Percentiles rank a stretch among this genome's conserved stretches.
Conservation (phyloP, 345 rosid genomes). For the Anastatica hierochuntica region DNA sequence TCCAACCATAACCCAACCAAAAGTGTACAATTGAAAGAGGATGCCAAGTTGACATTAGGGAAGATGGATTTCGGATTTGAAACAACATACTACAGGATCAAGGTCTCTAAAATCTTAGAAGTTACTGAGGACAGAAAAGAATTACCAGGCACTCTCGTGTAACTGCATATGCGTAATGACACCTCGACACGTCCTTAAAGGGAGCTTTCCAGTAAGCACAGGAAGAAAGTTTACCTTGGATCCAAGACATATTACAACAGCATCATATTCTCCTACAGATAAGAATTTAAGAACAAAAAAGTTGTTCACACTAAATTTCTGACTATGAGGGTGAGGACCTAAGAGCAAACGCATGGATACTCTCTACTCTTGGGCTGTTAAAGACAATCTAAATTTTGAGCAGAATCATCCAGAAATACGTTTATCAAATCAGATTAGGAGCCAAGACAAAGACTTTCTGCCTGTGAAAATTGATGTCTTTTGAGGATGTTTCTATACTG, state of each 20-base stretch:
- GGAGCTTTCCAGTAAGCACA: slow-evolving; percentile 72
- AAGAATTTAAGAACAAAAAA: background rate
- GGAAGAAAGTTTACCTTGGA: slow-evolving; percentile 65
- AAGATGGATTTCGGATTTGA: too few relatives aligned
- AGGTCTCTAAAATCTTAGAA: background rate
- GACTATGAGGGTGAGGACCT: background rate
- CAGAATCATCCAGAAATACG: background rate
- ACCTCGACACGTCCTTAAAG: slow-evolving; percentile 85
- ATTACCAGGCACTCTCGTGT: slow-evolving; percentile 39
- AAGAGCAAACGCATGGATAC: background rate
- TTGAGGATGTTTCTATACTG: too few relatives aligned
- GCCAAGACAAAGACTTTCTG: too few relatives aligned
- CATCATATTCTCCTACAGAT: slow-evolving; percentile 58
- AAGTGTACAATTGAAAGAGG: too few relatives aligned
- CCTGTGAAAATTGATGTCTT: too few relatives aligned
- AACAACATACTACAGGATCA: too few relatives aligned
- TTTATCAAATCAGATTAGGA: too few relatives aligned
- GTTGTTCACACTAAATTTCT: background rate
- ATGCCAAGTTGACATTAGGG: too few relatives aligned
- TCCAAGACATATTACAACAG: slow-evolving; percentile 70
- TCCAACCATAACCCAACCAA: too few relatives aligned
- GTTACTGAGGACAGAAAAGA: background rate
- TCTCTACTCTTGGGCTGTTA: background rate
- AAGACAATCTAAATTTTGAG: background rate
- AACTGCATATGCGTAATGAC: slow-evolving; percentile 61